Base-by-base conservation (phyloP, 495 filamentous ascomycete species). In the Penicillium cataractarum region DNA sequence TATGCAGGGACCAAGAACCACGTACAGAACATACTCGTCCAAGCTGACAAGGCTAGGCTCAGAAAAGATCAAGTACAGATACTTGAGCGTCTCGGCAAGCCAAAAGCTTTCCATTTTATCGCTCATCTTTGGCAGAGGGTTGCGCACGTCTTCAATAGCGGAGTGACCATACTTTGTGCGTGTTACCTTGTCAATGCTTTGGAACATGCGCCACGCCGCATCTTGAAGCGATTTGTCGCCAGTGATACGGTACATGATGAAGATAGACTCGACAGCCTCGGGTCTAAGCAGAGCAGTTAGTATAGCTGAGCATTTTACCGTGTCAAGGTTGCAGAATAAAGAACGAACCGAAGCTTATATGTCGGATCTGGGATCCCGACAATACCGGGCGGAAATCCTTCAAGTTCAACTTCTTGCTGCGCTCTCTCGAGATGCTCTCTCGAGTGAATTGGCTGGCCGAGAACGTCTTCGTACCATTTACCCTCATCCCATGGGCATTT, bases 21-120 rank as follows among this genome's bases (percentile, higher is more conserved):
- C 82, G 67, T 71, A 81, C 78, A 90, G 69, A 40, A 90, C 86
- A 76, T 84, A 91, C 19, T 88, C 83, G 71, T 91, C 88, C 71
- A 96, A 75, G 73, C 82, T 89, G 29, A 93, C 75, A 53, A 87
- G 72, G 62, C 84, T 80, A 5, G 89, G 87, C 58, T 88, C 86
- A 22, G 85, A 89, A 74, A 93, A 99, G 60, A 97, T 82, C 62
- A 97, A 72, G 66, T 95, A 98, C 62, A 97, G 96, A 71, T 98
- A 97, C 71, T 97, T 99, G 62, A 96, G 77, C 19, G 92, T 95
- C 76, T 96, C 92, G 6, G 91, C 88, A 57, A 86, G 71, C 83
- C 83, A 85, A 62, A 83, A 85, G 54, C 81, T 84, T 67, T 85
- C 83, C 83, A 85, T 85, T 29, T 80, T 78, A 56, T 85, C 78